These are phyloP conservation scores for Ascochyta fabae DNA, from an alignment of 2,329 filamentous ascomycete genomes.

Conservation along the genomic window DNA sequence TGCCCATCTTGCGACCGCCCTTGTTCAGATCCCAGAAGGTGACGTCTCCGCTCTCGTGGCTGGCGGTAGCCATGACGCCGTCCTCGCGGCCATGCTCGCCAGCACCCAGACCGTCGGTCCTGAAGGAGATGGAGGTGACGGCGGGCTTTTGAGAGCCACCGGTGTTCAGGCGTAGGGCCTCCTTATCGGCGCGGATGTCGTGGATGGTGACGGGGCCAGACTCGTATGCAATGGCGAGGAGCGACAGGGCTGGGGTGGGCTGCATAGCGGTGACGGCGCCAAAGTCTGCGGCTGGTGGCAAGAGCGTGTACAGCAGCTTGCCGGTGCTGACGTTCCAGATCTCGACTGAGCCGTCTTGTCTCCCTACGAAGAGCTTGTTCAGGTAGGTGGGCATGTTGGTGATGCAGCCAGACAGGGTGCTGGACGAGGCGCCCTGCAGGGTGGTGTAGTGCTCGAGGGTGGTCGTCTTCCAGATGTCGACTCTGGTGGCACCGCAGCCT, in stretches of 20 bases:
- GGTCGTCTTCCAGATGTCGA: slow-evolving; percentile 88
- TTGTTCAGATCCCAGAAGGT: slow-evolving; percentile 96
- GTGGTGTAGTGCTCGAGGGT: slow-evolving; percentile 91
- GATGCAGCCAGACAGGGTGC: slow-evolving; percentile 77
- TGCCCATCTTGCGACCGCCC: slow-evolving; percentile 83
- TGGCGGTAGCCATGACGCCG: slow-evolving; percentile 94
- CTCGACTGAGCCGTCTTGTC: slow-evolving; percentile 86
- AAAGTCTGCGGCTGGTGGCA: slow-evolving; percentile 73
- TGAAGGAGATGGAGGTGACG: slow-evolving; percentile 85
- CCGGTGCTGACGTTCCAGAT: slow-evolving; percentile 97
- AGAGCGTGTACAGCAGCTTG: slow-evolving; percentile 88
- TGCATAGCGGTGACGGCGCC: slow-evolving; percentile 88
- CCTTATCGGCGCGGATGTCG: slow-evolving; percentile 79
- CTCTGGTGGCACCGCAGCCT: slow-evolving; percentile 73
- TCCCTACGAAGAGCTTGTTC: slow-evolving; percentile 93
- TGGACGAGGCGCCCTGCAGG: slow-evolving; percentile 66
- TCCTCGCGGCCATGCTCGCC: slow-evolving; percentile 82
- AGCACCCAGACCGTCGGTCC: slow-evolving; percentile 86
- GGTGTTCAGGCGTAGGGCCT: slow-evolving; percentile 71
- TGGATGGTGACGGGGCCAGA: slow-evolving; percentile 80
- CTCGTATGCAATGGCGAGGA: slow-evolving; percentile 87
- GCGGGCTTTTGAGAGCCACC: slow-evolving; percentile 66
- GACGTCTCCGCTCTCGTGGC: slow-evolving; percentile 79
- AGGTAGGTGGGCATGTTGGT: slow-evolving; percentile 92
- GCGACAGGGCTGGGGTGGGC: slow-evolving; percentile 80